These are phyloP conservation scores for Fistulina hepatica DNA, from an alignment of 1,284 basidiomycete genomes.

Conservation along the genomic window DNA sequence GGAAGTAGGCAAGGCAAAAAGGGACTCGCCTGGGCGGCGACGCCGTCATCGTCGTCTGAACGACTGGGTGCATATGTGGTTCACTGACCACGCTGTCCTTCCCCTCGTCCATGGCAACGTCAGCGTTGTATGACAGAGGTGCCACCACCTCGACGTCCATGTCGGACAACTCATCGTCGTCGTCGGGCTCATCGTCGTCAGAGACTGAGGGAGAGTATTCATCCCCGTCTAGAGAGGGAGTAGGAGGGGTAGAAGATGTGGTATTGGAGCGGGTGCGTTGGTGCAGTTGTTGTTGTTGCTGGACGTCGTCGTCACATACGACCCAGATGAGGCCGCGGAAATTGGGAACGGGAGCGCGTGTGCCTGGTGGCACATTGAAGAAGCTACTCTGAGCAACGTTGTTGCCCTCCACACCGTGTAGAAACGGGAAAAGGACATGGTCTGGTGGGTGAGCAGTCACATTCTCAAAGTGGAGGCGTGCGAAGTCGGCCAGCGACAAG, in stretches of 20 bases:
- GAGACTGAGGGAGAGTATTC: slow-evolving; percentile 24
- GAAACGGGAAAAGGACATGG: slow-evolving; percentile 70
- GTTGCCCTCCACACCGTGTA: slow-evolving; percentile 73
- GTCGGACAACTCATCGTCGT: slow-evolving; percentile 11
- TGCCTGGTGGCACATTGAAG: slow-evolving; percentile 33
- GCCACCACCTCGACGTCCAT: slow-evolving; percentile 10
- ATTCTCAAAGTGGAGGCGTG: slow-evolving; percentile 50
- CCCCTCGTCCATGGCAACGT: slow-evolving; percentile 12
- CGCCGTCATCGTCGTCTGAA: slow-evolving; percentile 29
- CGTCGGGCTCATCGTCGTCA: slow-evolving; percentile 12
- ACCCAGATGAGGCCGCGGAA: slow-evolving; percentile 68
- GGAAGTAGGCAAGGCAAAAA: too few species aligned
- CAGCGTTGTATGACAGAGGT: slow-evolving; percentile 12
- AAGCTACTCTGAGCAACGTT: slow-evolving; percentile 70
- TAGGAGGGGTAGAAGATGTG: slow-evolving; percentile 4
- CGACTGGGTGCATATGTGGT: slow-evolving; percentile 45
- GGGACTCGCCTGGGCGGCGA: too few species aligned
- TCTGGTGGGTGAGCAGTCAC: slow-evolving; percentile 62
- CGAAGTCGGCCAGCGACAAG: slow-evolving; percentile 46
- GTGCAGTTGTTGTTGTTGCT: too few species aligned
- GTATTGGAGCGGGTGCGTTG: slow-evolving; percentile 15
- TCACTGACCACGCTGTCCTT: slow-evolving; percentile 16
- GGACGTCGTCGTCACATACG: slow-evolving; percentile 54
- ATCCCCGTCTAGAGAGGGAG: slow-evolving; percentile 19
- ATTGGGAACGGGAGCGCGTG: slow-evolving; percentile 24